These are phyloP conservation scores for Eucalyptus brandiana DNA, from an alignment of 345 rosid species.

Conservation along the genomic window DNA sequence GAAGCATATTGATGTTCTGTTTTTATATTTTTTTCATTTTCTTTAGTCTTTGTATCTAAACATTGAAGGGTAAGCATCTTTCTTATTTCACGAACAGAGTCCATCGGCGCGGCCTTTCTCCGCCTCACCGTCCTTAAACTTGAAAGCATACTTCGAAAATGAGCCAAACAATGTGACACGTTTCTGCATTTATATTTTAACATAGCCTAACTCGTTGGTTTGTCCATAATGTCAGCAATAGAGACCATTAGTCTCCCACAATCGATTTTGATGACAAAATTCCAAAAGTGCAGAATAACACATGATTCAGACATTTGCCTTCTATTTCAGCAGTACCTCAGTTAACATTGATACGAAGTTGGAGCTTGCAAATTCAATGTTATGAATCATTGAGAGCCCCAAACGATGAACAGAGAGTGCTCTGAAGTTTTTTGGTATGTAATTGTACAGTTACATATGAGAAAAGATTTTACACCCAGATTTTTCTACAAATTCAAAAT, in stretches of 20 bases:
- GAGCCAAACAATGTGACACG: background rate
- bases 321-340: accelerated
- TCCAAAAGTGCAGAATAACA: background rate
- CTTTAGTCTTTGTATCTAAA: too few relatives aligned
- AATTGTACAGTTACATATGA: accelerated
- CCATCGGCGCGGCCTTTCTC: accelerated
- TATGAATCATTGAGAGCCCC: background rate
- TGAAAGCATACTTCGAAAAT: accelerated
- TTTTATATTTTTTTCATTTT: too few relatives aligned
- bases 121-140: background rate
- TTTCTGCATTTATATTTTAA: background rate
- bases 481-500: background rate
- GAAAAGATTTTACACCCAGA: accelerated
- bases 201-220: background rate
- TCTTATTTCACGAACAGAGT: background rate
- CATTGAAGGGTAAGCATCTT: background rate
- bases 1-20: accelerated
- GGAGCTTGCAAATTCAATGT: background rate
- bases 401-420: accelerated
- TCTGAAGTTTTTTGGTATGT: background rate
- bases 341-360: background rate
- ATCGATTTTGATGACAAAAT: background rate
- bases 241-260: background rate
- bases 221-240: background rate
- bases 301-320: background rate